Evolutionary conservation across 768 basidiomycete species (phyloP).

Genomic region (Suillus alpinus): DNA sequence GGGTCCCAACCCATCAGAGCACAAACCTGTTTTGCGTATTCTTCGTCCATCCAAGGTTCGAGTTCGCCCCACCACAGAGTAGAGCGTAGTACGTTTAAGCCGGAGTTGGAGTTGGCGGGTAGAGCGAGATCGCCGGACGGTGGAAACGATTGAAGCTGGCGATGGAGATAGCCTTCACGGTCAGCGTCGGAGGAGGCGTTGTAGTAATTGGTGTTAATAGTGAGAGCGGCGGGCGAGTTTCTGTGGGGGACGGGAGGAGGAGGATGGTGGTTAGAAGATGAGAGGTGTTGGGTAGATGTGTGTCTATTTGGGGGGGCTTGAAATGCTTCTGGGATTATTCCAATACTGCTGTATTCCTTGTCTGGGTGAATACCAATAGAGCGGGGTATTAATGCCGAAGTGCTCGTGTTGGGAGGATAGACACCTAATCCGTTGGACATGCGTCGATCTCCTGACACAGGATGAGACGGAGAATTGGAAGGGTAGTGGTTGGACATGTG

Average conservation of each 20-base stretch:
- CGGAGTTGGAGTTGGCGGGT: constrained; percentile 27
- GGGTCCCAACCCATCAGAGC: constrained; percentile 85
- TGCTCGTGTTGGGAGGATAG: constrained; percentile 16
- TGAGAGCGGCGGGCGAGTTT: constrained; percentile 20
- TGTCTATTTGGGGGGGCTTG: constrained; percentile 33
- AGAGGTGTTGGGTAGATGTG: constrained; percentile 24
- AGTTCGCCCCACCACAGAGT: constrained; percentile 87
- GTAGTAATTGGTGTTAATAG: constrained; percentile 18
- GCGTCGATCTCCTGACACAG: constrained; percentile 21
- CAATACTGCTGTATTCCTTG: constrained; percentile 33
- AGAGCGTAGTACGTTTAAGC: constrained; percentile 39
- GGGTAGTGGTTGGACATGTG: constrained; percentile 16
- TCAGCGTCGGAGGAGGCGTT: constrained; percentile 20
- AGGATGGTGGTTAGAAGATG: constrained; percentile 45
- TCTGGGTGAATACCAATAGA: constrained; percentile 35
- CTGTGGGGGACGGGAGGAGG: constrained; percentile 31
- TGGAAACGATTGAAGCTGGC: constrained; percentile 13
- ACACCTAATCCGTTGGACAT: constrained; percentile 13
- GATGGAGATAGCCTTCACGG: constrained; percentile 14
- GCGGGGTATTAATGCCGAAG: constrained; percentile 30
- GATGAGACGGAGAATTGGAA: constrained; percentile 11
- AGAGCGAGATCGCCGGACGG: constrained; percentile 17
- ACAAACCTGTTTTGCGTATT: constrained; percentile 88
- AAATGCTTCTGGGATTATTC: constrained; percentile 29
- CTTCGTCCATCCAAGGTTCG: constrained; percentile 97